Conservation (phyloP, 1,139 yeast species). For the Pneumocystis oryctolagi region DNA sequence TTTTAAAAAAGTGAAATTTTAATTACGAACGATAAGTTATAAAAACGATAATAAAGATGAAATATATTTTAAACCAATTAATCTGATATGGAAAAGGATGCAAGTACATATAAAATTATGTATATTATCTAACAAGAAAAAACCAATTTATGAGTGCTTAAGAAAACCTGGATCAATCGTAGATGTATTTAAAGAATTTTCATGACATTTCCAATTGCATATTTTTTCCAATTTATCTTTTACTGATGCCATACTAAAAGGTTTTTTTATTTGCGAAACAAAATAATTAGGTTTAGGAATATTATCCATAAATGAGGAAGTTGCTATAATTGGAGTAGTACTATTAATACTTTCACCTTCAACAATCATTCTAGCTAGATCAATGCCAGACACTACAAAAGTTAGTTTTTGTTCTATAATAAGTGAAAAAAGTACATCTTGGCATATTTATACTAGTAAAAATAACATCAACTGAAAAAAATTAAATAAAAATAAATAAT, state of each 20-base stretch:
- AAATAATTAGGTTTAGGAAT: slow-evolving; percentile 44
- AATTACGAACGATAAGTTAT: too few species aligned
- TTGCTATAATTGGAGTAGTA: slow-evolving; percentile 61
- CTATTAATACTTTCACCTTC: slow-evolving; percentile 65
- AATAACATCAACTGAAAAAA: slow-evolving; percentile 44
- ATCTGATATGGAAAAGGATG: not conserved
- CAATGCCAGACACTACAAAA: slow-evolving; percentile 32
- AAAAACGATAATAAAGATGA: not conserved
- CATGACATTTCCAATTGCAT: slow-evolving; percentile 23
- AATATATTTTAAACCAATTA: not conserved
- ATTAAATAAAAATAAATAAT: not conserved
- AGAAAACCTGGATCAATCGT: not conserved
- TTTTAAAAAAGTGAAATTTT: not conserved
- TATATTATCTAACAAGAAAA: not conserved
- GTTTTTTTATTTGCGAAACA: slow-evolving; percentile 62
- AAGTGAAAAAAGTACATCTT: slow-evolving; percentile 28
- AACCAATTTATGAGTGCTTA: not conserved
- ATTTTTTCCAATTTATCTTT: slow-evolving; percentile 20
- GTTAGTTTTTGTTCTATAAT: not conserved
- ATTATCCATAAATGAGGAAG: slow-evolving; percentile 60
- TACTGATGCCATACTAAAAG: slow-evolving; percentile 39
- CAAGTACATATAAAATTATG: not conserved
- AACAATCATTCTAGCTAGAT: slow-evolving; percentile 62
- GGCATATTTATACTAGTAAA: slow-evolving; percentile 60
- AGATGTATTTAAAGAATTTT: not conserved